A percentile compares a stretch with the other conserved stretches of the same genome.
Conservation (phyloP, 345 rosid species). For the Microthlaspi erraticum region DNA sequence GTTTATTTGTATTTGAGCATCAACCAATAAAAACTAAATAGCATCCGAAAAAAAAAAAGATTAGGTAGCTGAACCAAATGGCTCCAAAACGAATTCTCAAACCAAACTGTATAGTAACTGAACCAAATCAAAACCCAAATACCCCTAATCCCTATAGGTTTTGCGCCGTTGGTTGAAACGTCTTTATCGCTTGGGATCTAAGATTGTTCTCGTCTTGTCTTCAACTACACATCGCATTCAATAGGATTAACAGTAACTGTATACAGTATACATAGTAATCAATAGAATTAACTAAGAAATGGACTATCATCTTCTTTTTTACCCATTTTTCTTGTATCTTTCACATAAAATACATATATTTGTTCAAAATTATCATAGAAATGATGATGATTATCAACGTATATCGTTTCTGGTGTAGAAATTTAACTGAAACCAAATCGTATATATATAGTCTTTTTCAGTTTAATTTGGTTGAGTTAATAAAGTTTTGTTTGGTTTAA, state of each 20-base stretch:
- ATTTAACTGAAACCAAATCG: no score
- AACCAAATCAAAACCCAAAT: neutral
- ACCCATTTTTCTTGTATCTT: no score
- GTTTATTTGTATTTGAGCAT: no score
- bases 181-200: constrained; percentile 60
- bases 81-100: no score
- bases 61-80: neutral
- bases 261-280: no score
- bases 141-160: neutral
- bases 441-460: neutral
- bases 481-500: constrained; percentile 20
- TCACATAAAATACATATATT: no score
- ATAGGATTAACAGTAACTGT: neutral
- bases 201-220: constrained; percentile 39
- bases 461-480: neutral
- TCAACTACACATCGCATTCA: constrained; percentile 31
- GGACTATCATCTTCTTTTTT: no score
- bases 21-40: no score
- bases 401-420: no score
- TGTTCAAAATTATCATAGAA: no score
- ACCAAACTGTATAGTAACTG: neutral
- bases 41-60: no score
- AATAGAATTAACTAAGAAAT: neutral
- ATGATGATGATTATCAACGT: no score
- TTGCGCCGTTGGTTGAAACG: constrained; percentile 19